A percentile compares a stretch with the other conserved stretches of the same genome.
Evolutionary conservation across 2,329 filamentous ascomycete species (phyloP).

Genomic region (Trematosphaeria pertusa): DNA sequence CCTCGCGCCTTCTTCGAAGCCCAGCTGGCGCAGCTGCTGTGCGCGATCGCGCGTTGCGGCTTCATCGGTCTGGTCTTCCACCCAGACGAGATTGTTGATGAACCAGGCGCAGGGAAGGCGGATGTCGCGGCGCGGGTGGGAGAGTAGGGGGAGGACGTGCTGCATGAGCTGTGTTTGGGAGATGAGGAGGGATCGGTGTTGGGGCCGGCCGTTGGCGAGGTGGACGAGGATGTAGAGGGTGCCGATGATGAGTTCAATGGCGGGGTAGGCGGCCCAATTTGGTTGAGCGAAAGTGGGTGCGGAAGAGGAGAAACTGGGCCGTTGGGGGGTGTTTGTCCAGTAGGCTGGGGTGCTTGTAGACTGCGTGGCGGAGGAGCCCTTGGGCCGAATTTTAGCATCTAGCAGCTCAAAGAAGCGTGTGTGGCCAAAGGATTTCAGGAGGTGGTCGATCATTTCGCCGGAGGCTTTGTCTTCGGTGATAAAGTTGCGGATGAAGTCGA

Average conservation of each 20-base stretch:
- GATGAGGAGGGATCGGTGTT: slow-evolving; percentile 72
- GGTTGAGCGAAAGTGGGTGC: slow-evolving; percentile 49
- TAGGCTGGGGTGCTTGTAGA: slow-evolving; percentile 28
- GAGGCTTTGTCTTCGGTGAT: slow-evolving; percentile 69
- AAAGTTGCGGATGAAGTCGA: slow-evolving; percentile 89
- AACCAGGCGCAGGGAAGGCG: slow-evolving; percentile 82
- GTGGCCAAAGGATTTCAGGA: slow-evolving; percentile 78
- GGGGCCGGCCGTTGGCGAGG: slow-evolving; percentile 80
- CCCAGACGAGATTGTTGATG: slow-evolving; percentile 83
- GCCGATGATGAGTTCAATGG: slow-evolving; percentile 72
- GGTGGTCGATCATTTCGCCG: slow-evolving; percentile 79
- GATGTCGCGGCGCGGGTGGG: slow-evolving; percentile 74
- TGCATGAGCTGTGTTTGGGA: slow-evolving; percentile 78
- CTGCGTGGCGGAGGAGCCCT: slow-evolving; percentile 20
- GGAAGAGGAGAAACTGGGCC: slow-evolving; percentile 58
- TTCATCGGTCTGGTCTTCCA: slow-evolving; percentile 75
- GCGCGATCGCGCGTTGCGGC: slow-evolving; percentile 71
- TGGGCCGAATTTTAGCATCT: slow-evolving; percentile 74
- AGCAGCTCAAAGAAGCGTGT: slow-evolving; percentile 82
- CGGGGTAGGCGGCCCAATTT: slow-evolving; percentile 44
- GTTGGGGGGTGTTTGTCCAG: slow-evolving; percentile 69
- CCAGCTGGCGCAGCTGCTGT: slow-evolving; percentile 71
- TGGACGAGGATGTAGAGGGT: slow-evolving; percentile 86
- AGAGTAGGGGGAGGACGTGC: slow-evolving; percentile 75
- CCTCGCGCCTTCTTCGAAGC: slow-evolving; percentile 70